Evolutionary conservation across 2,329 filamentous ascomycete species (phyloP).

Genomic region (Fusarium sarcochroum): DNA sequence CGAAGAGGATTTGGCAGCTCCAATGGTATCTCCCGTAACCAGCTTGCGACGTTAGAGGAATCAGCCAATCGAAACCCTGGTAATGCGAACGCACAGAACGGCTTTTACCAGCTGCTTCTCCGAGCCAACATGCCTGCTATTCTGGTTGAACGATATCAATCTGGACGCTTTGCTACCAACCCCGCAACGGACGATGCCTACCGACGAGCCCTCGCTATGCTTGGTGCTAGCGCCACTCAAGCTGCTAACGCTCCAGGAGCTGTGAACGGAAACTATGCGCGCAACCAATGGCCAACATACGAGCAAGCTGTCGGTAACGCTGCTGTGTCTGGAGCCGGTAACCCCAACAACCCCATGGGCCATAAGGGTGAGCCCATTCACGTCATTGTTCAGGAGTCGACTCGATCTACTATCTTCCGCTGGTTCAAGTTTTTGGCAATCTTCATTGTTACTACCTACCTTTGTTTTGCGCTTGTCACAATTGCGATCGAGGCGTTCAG

Average conservation of each 20-base stretch:
- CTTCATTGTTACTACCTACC: constrained; percentile 84
- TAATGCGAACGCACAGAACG: constrained; percentile 90
- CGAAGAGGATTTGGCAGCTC: constrained; percentile 59
- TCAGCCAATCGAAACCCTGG: constrained; percentile 92
- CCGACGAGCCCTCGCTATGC: constrained; percentile 73
- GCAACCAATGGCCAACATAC: constrained; percentile 50
- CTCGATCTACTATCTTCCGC: constrained; percentile 84
- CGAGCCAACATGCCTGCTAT: constrained; percentile 95
- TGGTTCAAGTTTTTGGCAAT: constrained; percentile 90
- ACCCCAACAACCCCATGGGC: constrained; percentile 64
- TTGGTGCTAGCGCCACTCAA: constrained; percentile 51
- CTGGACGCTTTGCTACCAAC: constrained; percentile 87
- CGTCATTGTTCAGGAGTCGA: constrained; percentile 93
- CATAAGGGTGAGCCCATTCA: constrained; percentile 89
- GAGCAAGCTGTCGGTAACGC: constrained; percentile 51
- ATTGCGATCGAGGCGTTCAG: constrained; percentile 87
- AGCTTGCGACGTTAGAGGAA: constrained; percentile 89
- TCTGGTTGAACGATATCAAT: constrained; percentile 89
- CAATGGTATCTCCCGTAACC: constrained; percentile 69
- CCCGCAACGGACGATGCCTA: constrained; percentile 83
- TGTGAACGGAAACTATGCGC: constrained; percentile 39
- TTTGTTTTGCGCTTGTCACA: constrained; percentile 83
- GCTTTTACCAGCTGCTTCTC: constrained; percentile 92
- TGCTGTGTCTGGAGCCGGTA: constrained; percentile 42
- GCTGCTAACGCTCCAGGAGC: constrained; percentile 43